Evolutionary conservation across 768 basidiomycete genomes (phyloP).

Genomic region (Pholiota conissans): DNA sequence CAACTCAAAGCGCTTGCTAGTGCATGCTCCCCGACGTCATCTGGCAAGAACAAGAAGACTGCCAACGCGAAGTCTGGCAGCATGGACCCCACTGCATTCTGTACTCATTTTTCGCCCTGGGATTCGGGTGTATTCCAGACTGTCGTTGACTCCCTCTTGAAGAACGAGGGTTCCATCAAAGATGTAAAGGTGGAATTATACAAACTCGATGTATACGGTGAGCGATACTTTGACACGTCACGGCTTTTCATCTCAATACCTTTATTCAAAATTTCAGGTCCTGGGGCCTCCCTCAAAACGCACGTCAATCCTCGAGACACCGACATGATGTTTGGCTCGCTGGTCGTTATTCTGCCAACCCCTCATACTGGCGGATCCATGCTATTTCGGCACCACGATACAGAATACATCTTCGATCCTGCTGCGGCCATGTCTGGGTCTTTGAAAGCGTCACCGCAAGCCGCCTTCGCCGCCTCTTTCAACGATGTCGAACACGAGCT

Average conservation of each 20-base stretch:
- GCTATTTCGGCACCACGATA: background rate
- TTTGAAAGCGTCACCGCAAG: conserved; percentile 16
- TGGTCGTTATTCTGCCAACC: conserved; percentile 46
- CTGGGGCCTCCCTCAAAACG: conserved; percentile 43
- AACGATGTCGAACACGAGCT: conserved; percentile 45
- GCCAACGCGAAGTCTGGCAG: background rate
- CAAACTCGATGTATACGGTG: background rate
- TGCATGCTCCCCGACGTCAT: background rate
- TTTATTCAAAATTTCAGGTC: conserved; percentile 20
- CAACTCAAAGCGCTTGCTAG: background rate
- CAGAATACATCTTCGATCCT: background rate
- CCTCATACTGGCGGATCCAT: conserved; percentile 16
- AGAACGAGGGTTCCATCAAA: background rate
- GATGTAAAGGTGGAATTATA: background rate
- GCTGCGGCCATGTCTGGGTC: background rate
- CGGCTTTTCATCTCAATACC: too few relatives aligned
- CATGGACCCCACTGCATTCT: background rate
- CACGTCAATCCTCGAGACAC: conserved; percentile 45
- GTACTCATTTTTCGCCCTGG: background rate
- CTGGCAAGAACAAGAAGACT: background rate
- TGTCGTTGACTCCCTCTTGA: background rate
- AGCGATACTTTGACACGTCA: background rate
- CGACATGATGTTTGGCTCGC: conserved; percentile 45
- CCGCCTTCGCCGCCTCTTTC: conserved; percentile 34
- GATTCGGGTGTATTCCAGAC: background rate